phyloP scores from a whole-genome alignment of 176 grass and related monocot species.

The Bolboschoenus planiculmis region DNA sequence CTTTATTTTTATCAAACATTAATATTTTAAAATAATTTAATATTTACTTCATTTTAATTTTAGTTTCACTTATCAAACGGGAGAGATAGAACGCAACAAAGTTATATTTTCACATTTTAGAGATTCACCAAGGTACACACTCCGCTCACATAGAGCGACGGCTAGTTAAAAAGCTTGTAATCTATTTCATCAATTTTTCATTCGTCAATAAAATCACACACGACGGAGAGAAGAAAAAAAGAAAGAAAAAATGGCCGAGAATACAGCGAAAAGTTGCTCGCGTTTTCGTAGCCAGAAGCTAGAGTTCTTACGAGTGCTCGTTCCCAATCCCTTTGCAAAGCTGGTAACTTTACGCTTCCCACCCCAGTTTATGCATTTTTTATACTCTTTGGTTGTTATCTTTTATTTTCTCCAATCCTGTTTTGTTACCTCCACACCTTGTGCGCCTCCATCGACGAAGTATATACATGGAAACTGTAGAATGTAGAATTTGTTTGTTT shows the following conservation, averaged over 20 bases:
- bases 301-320: neutral
- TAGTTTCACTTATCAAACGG: too few relatives aligned
- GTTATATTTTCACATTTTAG: too few relatives aligned
- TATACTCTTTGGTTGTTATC: neutral
- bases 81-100: too few relatives aligned
- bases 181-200: neutral
- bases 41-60: too few relatives aligned
- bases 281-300: neutral
- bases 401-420: neutral
- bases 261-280: neutral
- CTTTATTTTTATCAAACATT: too few relatives aligned
- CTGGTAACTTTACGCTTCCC: neutral
- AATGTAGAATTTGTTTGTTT: neutral
- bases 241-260: neutral
- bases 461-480: neutral
- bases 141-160: neutral
- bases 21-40: too few relatives aligned
- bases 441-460: neutral
- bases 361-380: neutral
- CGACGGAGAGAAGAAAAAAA: too few relatives aligned
- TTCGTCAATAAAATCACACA: neutral
- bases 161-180: too few relatives aligned
- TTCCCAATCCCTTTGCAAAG: neutral
- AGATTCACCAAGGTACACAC: too few relatives aligned
- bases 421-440: neutral